Evolutionary conservation across 306 rosid species (phyloP), one percentile per base, ranked within the genome.

Genomic region (Carpinus viminea): DNA sequence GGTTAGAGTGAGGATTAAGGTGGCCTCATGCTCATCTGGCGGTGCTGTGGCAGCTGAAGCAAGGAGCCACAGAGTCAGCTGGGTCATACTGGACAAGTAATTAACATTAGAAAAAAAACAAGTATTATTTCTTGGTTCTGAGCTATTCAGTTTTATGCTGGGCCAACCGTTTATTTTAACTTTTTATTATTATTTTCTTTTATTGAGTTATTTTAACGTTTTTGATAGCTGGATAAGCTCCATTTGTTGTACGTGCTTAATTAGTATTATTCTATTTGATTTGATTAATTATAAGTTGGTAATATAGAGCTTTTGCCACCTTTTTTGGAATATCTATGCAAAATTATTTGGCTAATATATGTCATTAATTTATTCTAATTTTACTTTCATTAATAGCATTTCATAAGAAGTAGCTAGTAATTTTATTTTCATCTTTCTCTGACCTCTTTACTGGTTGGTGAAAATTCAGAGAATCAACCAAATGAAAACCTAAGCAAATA

Each of bases 61-160:
- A 70, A 92, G 86, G 88, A 77, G 89, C 83, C 87, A 86, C 53
- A 93, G 93, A 68, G 91, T 89, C 88, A 90, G 88, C 68, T 95
- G 98, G 98, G 96, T 95, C 97, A 80, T 95, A 78, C 93, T 95
- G 93, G 98, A 95, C 96, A 92, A 93, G 98, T 95, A 95, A 92
- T 88, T 38, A 38, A 38, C 34, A 31, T 89, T 80, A 85, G 75
- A 91, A 70, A 76, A 78, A 83, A 87, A 87, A 81, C 89, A 92
- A 85, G 90, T 88, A 92, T 88, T 79, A 79, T 78, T 88, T 89
- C 86, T 85, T 88, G 43, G 88, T 85, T 88, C 91, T 64, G 69
- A 87, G 90, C 91, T 87, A 76, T 74, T 85, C 74, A 75, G 77
- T 79, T 68, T 38, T 26, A 9, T 8, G 50, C 52, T 68, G 69